Base-by-base conservation (phyloP, 2,329 filamentous ascomycete species). In the Beauveria rudraprayagi region DNA sequence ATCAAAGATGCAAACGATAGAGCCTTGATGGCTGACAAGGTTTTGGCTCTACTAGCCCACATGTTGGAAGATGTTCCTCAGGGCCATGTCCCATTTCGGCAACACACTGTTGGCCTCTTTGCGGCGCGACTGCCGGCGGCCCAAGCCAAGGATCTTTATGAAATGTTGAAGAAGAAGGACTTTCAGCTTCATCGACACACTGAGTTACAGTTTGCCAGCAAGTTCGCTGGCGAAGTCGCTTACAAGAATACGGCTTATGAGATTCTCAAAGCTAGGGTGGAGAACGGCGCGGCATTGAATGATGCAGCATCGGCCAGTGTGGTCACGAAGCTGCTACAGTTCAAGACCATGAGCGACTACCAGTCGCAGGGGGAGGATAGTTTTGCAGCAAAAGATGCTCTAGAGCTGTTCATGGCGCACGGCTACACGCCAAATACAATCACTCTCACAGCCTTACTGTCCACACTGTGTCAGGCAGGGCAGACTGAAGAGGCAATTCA, bases 401-500 rank as follows among this genome's bases (percentile, higher is more conserved):
- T 76, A 22, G 66, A 72, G 48, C 66, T 65, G 50, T 77, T 92
- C 56, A 71, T 88, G 11, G 75, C 81, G 22, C 73, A 80, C n/a
- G 88, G 87, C 1, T 75, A 89, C 53, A 75, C 77, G 22, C 84
- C 89, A 26, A 88, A 90, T 64, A 73, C 83, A 16, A 75, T 85
- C 61, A 80, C 80, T 11, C 84, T 88, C 68, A 89, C 88, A 17
- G 79, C 88, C 50, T 75, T 91, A 62, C 82, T 97, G 60, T 80
- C 85, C 44, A 90, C 91, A 62, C 84, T 92, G 17, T 83, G 89
- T 67, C 77, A 85, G 62, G 82, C 68, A 9, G 71, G 70, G 9
- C 68, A 75, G 41, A 68, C 70, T 17, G 69, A 71, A 41, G 73
- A 75, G 60, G 73, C 73, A 30, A 69, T 74, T 37, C 64, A 71